A percentile compares a stretch with the other conserved stretches of the same genome.
These are phyloP conservation scores for Yarrowia sp. DNA, from an alignment of 805 yeast genomes.

Conservation along the genomic window DNA sequence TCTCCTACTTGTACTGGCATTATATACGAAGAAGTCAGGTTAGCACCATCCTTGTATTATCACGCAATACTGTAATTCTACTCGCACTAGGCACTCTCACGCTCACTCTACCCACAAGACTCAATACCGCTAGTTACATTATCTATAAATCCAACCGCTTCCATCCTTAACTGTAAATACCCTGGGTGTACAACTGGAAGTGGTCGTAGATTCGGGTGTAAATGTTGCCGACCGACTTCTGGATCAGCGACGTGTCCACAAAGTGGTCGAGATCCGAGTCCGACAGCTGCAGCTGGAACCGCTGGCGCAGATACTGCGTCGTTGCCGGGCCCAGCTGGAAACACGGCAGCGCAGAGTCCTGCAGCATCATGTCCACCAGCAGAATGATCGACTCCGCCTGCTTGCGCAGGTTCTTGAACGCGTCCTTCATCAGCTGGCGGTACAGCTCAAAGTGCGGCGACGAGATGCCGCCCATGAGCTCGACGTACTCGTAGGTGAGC, in stretches of 20 bases:
- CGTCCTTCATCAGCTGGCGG: constrained; percentile 60
- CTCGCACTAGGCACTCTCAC: no score
- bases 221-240: constrained; percentile 78
- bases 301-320: constrained; percentile 69
- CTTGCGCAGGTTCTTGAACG: constrained; percentile 71
- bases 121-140: not conserved
- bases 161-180: constrained; percentile 47
- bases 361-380: constrained; percentile 91
- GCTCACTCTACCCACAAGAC: not conserved
- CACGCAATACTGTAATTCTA: no score
- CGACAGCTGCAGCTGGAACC: constrained; percentile 68
- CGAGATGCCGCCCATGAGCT: constrained; percentile 75
- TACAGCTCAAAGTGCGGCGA: constrained; percentile 61
- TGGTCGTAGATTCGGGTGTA: constrained; percentile 94
- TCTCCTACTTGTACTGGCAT: no score
- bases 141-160: not conserved
- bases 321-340: constrained; percentile 86
- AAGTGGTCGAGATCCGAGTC: constrained; percentile 72
- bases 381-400: constrained; percentile 71
- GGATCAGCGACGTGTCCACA: constrained; percentile 74
- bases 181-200: constrained; percentile 91
- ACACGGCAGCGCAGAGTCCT: constrained; percentile 86
- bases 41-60: no score
- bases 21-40: no score
- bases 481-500: constrained; percentile 84